These are phyloP conservation scores for Phytophthora hibernalis DNA, from an alignment of 352 stramenopile species.

Conservation along the genomic window DNA sequence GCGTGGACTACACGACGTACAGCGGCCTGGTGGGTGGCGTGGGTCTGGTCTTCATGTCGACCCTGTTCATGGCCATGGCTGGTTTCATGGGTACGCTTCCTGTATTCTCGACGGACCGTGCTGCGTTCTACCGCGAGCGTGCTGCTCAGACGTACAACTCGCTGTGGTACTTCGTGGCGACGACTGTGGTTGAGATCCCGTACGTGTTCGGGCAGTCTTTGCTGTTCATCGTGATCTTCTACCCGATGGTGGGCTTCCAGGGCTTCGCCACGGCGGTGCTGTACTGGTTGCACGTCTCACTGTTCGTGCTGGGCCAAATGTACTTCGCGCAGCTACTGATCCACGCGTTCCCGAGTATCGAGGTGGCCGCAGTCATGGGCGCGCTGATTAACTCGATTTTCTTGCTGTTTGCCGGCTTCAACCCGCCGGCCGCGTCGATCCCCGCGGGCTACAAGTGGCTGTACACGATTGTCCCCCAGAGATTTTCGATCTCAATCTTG, in stretches of 20 bases:
- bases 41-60: slow-evolving; percentile 71
- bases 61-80: slow-evolving; percentile 74
- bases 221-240: too few relatives aligned
- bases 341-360: slow-evolving; percentile 1
- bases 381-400: slow-evolving; percentile 12
- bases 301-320: slow-evolving; percentile 3
- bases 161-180: too few relatives aligned
- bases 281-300: neutral
- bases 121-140: slow-evolving; percentile 11
- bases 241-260: too few relatives aligned
- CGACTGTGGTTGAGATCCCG: too few relatives aligned
- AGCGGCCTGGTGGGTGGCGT: slow-evolving; percentile 17
- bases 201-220: neutral
- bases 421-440: slow-evolving; percentile 8
- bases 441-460: slow-evolving; percentile 18
- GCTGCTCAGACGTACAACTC: too few relatives aligned
- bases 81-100: slow-evolving; percentile 56
- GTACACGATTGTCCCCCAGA: slow-evolving; percentile 15
- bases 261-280: slow-evolving; percentile 8
- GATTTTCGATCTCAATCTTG: slow-evolving; percentile 10
- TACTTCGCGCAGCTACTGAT: slow-evolving; percentile 4
- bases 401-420: slow-evolving; percentile 16
- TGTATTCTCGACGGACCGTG: slow-evolving; percentile 7
- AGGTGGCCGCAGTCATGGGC: slow-evolving; percentile 1
- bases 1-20: slow-evolving; percentile 29